phyloP scores from a whole-genome alignment of 2,329 filamentous ascomycete species.

The Colletotrichum nymphaeae region DNA sequence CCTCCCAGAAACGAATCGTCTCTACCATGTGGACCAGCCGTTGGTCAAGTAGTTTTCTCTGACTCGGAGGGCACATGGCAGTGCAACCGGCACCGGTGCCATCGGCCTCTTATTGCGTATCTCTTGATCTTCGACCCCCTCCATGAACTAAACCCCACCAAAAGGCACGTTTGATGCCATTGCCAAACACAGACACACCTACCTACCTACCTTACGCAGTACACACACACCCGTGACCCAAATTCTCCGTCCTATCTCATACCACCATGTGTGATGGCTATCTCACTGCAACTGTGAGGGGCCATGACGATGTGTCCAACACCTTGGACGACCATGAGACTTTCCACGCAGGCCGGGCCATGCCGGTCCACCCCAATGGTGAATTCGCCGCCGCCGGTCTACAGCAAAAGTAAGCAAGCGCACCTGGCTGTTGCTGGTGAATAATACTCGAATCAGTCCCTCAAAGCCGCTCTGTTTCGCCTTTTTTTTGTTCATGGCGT shows the following conservation, averaged over 20 bases:
- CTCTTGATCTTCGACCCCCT: neutral
- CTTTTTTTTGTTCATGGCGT: slow-evolving; percentile 25
- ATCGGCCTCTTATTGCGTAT: neutral
- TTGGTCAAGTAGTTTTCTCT: slow-evolving; percentile 34
- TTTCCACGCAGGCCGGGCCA: slow-evolving; percentile 29
- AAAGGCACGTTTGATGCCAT: slow-evolving; percentile 29
- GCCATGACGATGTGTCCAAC: slow-evolving; percentile 22
- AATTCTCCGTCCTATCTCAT: slow-evolving; percentile 29
- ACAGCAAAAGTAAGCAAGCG: neutral
- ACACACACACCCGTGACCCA: neutral
- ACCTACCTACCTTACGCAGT: too few species aligned
- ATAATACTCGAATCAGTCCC: slow-evolving; percentile 27
- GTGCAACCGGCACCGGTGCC: slow-evolving; percentile 23
- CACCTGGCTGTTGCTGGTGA: slow-evolving; percentile 3
- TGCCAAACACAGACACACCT: neutral
- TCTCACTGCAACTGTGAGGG: slow-evolving; percentile 31
- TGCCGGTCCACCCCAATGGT: slow-evolving; percentile 22
- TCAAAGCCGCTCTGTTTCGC: slow-evolving; percentile 3
- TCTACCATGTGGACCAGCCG: slow-evolving; percentile 28
- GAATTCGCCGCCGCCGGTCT: slow-evolving; percentile 21
- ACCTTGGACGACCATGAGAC: slow-evolving; percentile 19
- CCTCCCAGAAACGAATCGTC: slow-evolving; percentile 9
- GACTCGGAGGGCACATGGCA: slow-evolving; percentile 29
- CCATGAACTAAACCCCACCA: slow-evolving; percentile 11
- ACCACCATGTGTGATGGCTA: slow-evolving; percentile 32